Conservation (phyloP, 805 yeast genomes). For the Cyberlindnera saturnus region DNA sequence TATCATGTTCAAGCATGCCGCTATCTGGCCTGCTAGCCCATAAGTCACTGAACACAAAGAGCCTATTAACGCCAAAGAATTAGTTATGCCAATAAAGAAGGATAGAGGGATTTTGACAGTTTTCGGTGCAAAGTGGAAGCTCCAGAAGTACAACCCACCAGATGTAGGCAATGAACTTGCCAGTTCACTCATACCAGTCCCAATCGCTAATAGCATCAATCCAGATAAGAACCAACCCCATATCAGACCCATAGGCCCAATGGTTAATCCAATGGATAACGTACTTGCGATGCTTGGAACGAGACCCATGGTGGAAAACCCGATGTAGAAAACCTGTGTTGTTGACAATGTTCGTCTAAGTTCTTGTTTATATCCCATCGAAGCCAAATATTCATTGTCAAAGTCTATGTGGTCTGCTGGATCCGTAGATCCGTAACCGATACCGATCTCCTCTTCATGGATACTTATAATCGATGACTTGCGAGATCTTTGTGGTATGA, state of each 20-base stretch:
- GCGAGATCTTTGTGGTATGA: too few species aligned
- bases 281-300: constrained; percentile 56
- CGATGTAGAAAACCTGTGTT: constrained; percentile 57
- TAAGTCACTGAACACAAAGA: constrained; percentile 66
- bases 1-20: constrained; percentile 42
- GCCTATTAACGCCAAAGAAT: constrained; percentile 58
- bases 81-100: constrained; percentile 60
- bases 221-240: constrained; percentile 73
- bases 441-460: too few species aligned
- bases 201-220: constrained; percentile 49
- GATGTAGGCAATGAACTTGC: constrained; percentile 69
- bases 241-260: constrained; percentile 53
- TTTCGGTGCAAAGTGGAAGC: constrained; percentile 58
- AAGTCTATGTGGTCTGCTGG: too few species aligned
- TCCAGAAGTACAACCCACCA: constrained; percentile 69
- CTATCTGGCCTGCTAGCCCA: constrained; percentile 65
- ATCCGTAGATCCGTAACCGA: too few species aligned
- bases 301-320: constrained; percentile 60
- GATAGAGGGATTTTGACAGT: constrained; percentile 44
- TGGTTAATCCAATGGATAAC: constrained; percentile 34
- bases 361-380: constrained; percentile 62
- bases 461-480: too few species aligned
- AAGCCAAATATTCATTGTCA: constrained; percentile 11
- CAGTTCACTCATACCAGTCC: constrained; percentile 56
- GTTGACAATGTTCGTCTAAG: constrained; percentile 51